Evolutionary conservation across 768 basidiomycete species (phyloP).

Genomic region (Russula ochroleuca): DNA sequence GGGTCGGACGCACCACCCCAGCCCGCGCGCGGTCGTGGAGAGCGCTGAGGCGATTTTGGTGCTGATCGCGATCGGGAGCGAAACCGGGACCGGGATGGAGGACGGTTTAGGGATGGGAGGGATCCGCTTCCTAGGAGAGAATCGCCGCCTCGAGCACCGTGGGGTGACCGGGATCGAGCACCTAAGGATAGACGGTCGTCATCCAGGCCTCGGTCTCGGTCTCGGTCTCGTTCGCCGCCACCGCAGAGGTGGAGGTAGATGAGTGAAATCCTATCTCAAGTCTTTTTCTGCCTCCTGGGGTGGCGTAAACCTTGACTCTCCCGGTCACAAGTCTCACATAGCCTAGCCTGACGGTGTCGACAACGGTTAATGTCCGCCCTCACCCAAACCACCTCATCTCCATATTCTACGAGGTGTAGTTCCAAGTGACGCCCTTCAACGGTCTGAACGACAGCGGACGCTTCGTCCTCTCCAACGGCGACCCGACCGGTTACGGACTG

Average conservation of each 20-base stretch:
- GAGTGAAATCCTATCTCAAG: conserved; percentile 25
- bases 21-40: conserved; percentile 40
- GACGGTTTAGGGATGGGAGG: conserved; percentile 47
- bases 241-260: conserved; percentile 31
- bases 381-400: conserved; percentile 39
- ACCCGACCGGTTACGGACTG: conserved; percentile 42
- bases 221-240: conserved; percentile 42
- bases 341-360: conserved; percentile 31
- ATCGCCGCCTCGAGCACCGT: conserved; percentile 40
- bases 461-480: conserved; percentile 41
- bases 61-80: conserved; percentile 30
- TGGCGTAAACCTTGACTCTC: conserved; percentile 38
- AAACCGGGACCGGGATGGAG: conserved; percentile 28
- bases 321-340: conserved; percentile 40
- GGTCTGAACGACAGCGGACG: conserved; percentile 33
- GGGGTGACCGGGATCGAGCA: conserved; percentile 40
- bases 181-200: conserved; percentile 35
- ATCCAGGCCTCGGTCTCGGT: conserved; percentile 37
- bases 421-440: conserved; percentile 32
- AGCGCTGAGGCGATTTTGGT: conserved; percentile 43
- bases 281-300: conserved; percentile 40
- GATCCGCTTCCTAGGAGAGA: conserved; percentile 42
- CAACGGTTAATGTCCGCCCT: conserved; percentile 5
- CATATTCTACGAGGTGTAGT: conserved; percentile 41
- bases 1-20: conserved; percentile 48